phyloP scores from a whole-genome alignment of 805 yeast species.

The Jamesozyma piceae region DNA sequence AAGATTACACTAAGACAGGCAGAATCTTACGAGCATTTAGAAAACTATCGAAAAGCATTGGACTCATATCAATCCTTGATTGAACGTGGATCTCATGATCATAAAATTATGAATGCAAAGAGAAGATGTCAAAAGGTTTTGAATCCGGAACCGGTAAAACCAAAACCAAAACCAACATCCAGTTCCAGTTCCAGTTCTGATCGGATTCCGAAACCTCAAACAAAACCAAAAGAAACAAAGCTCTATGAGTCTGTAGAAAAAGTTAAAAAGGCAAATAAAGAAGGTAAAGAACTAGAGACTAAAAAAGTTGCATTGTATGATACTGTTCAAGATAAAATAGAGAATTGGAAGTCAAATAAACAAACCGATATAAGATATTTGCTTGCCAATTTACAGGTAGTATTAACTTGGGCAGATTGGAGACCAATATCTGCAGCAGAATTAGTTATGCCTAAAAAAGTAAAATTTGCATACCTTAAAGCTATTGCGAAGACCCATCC shows the following conservation, averaged over 20 bases:
- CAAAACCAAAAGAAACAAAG: background rate
- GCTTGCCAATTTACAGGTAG: constrained; percentile 54
- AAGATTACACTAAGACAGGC: constrained; percentile 66
- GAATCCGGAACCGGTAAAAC: constrained; percentile 36
- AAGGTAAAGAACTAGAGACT: constrained; percentile 38
- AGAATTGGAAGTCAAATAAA: constrained; percentile 63
- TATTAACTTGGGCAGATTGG: constrained; percentile 70
- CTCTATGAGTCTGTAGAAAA: constrained; percentile 39
- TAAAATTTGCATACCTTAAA: constrained; percentile 76
- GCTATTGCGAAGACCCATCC: constrained; percentile 85
- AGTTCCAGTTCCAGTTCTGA: too few relatives aligned
- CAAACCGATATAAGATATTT: constrained; percentile 74
- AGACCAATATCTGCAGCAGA: constrained; percentile 58
- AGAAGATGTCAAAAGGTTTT: constrained; percentile 64
- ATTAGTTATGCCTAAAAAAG: constrained; percentile 80
- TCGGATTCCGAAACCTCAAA: constrained; percentile 5
- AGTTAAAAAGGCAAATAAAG: constrained; percentile 39
- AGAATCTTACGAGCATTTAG: constrained; percentile 75
- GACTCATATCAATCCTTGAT: constrained; percentile 52
- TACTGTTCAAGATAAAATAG: constrained; percentile 43
- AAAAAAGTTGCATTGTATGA: constrained; percentile 59
- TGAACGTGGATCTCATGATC: constrained; percentile 56
- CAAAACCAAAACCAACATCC: constrained; percentile 4
- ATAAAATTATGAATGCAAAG: constrained; percentile 66
- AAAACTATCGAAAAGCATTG: constrained; percentile 57